Evolutionary conservation across 139 green algal genomes (phyloP).

Genomic region (Tetratostichococcus sp.): DNA sequence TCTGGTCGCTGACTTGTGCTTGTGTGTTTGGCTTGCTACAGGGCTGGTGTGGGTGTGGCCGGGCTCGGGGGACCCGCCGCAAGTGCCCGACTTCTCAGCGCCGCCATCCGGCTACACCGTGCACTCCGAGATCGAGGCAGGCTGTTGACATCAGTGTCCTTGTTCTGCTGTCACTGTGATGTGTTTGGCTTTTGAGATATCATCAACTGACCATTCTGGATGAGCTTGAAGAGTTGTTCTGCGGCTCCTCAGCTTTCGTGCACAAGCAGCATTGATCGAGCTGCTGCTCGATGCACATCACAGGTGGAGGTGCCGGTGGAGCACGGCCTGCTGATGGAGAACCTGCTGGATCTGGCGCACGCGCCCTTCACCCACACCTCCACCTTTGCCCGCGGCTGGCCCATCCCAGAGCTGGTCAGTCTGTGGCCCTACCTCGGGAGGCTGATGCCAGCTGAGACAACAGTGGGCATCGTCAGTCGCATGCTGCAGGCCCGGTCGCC

Average conservation of each 20-base stretch:
- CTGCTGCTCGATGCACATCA: slow-evolving; percentile 27
- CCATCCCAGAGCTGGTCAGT: slow-evolving; percentile 89
- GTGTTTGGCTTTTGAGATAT: too few relatives aligned
- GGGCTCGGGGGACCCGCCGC: slow-evolving; percentile 22
- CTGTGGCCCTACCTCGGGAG: too few relatives aligned
- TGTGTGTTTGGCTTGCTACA: neutral
- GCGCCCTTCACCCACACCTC: slow-evolving; percentile 97
- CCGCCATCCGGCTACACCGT: slow-evolving; percentile 70
- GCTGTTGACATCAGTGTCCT: too few relatives aligned
- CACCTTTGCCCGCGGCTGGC: slow-evolving; percentile 97
- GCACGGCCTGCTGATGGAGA: slow-evolving; percentile 97
- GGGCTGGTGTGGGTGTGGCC: slow-evolving; percentile 93
- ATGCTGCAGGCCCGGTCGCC: too few relatives aligned
- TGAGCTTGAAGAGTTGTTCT: too few relatives aligned
- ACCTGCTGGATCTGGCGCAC: slow-evolving; percentile 97
- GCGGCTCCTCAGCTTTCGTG: too few relatives aligned
- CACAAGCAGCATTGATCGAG: too few relatives aligned
- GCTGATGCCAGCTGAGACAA: too few relatives aligned
- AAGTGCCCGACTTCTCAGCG: slow-evolving; percentile 44
- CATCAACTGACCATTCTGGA: too few relatives aligned
- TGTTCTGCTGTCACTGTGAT: too few relatives aligned
- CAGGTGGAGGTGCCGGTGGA: slow-evolving; percentile 94
- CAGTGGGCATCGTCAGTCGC: too few relatives aligned
- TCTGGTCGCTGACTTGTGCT: neutral
- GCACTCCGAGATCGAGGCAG: slow-evolving; percentile 75